Evolutionary conservation across 2,329 filamentous ascomycete species (phyloP).

Genomic region (Clonostachys chloroleuca): DNA sequence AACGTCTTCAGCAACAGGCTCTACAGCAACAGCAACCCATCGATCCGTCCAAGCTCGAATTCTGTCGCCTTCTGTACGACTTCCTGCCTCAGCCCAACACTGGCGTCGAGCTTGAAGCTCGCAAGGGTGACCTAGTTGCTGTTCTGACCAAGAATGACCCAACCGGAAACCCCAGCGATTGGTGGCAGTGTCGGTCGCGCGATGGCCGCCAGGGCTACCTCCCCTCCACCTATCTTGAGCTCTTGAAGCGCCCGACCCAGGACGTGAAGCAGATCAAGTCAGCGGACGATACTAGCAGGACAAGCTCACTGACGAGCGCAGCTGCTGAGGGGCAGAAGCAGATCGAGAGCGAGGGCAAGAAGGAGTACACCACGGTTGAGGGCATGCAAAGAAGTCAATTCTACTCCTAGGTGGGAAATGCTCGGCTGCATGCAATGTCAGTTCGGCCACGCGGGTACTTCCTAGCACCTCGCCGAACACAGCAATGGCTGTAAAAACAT

Average conservation of each 20-base stretch:
- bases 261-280: constrained; percentile 48
- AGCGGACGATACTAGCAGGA: constrained; percentile 38
- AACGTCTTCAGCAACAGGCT: constrained; percentile 44
- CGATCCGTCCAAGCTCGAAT: constrained; percentile 89
- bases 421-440: too few relatives aligned
- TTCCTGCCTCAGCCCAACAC: constrained; percentile 74
- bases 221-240: constrained; percentile 84
- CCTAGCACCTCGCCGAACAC: too few relatives aligned
- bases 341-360: constrained; percentile 31
- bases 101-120: constrained; percentile 82
- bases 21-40: constrained; percentile 52
- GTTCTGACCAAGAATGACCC: constrained; percentile 91
- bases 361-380: constrained; percentile 47
- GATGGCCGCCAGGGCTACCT: constrained; percentile 91
- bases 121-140: constrained; percentile 93
- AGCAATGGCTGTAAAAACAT: too few relatives aligned
- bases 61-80: constrained; percentile 92
- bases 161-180: constrained; percentile 86
- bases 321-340: constrained; percentile 5
- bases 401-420: constrained; percentile 34
- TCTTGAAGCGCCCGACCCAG: constrained; percentile 52
- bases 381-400: constrained; percentile 57
- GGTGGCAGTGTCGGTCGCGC: constrained; percentile 92
- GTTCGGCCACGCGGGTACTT: too few relatives aligned
- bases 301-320: constrained; percentile 44